Percentiles rank a stretch among this genome's conserved stretches.
These are phyloP conservation scores for Coemansia sp. DNA, from an alignment of 192 early-diverging fungal genomes.

Conservation along the genomic window DNA sequence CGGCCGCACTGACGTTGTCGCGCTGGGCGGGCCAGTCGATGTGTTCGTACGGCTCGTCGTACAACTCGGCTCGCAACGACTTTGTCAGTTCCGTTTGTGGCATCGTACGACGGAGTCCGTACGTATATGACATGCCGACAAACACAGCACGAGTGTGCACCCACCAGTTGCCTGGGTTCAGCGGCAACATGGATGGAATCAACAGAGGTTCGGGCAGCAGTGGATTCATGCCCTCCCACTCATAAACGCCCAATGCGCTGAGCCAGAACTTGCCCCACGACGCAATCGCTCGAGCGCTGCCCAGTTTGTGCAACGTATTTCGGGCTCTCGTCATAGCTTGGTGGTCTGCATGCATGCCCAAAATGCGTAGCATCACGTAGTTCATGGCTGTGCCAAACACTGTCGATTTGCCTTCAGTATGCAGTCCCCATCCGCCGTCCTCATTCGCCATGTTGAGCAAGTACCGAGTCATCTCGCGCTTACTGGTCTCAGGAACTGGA, in stretches of 20 bases:
- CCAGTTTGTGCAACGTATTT: slow-evolving; percentile 76
- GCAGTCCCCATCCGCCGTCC: slow-evolving; percentile 98
- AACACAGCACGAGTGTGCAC: slow-evolving; percentile 90
- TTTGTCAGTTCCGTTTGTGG: slow-evolving; percentile 69
- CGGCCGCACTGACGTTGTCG: slow-evolving; percentile 77
- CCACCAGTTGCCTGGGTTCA: slow-evolving; percentile 93
- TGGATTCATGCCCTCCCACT: slow-evolving; percentile 95
- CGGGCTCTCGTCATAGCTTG: slow-evolving; percentile 83
- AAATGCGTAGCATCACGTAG: slow-evolving; percentile 84
- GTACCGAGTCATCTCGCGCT: slow-evolving; percentile 84
- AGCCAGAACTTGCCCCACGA: slow-evolving; percentile 99
- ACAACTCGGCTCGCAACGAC: slow-evolving; percentile 85
- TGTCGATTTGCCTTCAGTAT: slow-evolving; percentile 88
- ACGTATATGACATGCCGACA: slow-evolving; percentile 94
- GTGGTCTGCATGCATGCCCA: slow-evolving; percentile 84
- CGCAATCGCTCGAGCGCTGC: slow-evolving; percentile 81
- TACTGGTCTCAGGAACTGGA: slow-evolving; percentile 61
- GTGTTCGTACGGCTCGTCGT: slow-evolving; percentile 77
- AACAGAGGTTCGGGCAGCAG: slow-evolving; percentile 91
- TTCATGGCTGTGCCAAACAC: slow-evolving; percentile 96
- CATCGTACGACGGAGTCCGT: slow-evolving; percentile 65
- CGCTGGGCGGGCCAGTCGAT: slow-evolving; percentile 82
- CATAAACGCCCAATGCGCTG: slow-evolving; percentile 82
- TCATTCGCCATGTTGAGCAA: slow-evolving; percentile 79
- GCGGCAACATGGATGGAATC: slow-evolving; percentile 75